phyloP scores from a whole-genome alignment of 345 rosid genomes.

The Euclidium syriacum region DNA sequence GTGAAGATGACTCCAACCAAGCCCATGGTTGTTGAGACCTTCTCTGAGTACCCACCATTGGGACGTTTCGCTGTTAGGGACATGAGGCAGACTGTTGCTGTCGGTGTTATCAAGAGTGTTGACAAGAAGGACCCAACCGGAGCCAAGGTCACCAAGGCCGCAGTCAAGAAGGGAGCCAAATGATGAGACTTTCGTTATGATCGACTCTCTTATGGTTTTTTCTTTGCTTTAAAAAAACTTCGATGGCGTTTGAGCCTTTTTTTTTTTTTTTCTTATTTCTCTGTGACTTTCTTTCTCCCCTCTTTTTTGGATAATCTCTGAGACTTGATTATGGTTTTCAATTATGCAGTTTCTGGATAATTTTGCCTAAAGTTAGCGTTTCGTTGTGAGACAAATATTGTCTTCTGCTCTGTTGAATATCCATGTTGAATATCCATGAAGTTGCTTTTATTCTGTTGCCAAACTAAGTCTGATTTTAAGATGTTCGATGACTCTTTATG shows the following conservation, averaged over 20 bases:
- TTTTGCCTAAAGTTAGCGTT: background rate
- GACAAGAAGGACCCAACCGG: constrained; percentile 83
- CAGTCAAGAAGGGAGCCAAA: constrained; percentile 79
- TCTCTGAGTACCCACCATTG: constrained; percentile 72
- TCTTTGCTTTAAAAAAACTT: background rate
- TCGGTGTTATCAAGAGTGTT: constrained; percentile 76
- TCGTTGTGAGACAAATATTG: background rate
- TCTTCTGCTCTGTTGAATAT: background rate
- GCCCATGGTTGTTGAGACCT: constrained; percentile 94
- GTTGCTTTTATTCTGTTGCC: too few species aligned
- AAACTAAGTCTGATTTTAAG: too few species aligned
- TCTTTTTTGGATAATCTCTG: constrained; percentile 9
- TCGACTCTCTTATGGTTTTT: background rate
- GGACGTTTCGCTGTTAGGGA: constrained; percentile 92
- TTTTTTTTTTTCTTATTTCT: background rate
- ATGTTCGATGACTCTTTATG: too few species aligned
- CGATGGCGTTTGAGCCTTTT: constrained; percentile 27
- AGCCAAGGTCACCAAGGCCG: constrained; percentile 87
- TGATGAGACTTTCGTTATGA: constrained; percentile 31
- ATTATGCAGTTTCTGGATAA: constrained; percentile 14
- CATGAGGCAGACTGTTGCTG: constrained; percentile 93
- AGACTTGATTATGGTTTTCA: constrained; percentile 8
- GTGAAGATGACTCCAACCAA: constrained; percentile 72
- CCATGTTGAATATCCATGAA: too few species aligned
- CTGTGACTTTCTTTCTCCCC: constrained; percentile 8